Percentiles rank a stretch among this genome's conserved stretches.
Evolutionary conservation across 345 rosid genomes (phyloP).

Genomic region (Geranium brycei): DNA sequence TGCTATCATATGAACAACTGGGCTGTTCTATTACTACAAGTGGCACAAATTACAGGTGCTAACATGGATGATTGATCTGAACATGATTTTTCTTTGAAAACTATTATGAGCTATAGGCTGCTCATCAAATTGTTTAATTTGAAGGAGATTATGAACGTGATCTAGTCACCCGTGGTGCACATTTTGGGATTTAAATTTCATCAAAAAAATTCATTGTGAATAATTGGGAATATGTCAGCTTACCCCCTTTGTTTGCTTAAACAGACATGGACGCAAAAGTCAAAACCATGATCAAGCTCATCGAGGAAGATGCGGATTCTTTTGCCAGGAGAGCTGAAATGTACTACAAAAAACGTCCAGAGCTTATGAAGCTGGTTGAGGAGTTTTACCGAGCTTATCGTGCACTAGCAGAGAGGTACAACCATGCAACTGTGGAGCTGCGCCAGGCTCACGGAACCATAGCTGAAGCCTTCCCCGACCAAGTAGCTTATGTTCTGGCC

Average conservation of each 20-base stretch:
- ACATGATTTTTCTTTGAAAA: too few species aligned
- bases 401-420: constrained; percentile 90
- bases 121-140: too few species aligned
- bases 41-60: too few species aligned
- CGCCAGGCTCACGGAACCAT: constrained; percentile 84
- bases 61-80: not conserved
- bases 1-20: too few species aligned
- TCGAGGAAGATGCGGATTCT: constrained; percentile 98
- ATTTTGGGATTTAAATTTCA: too few species aligned
- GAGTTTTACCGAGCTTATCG: constrained; percentile 97
- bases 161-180: too few species aligned
- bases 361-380: constrained; percentile 91
- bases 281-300: constrained; percentile 84
- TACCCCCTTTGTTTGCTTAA: constrained; percentile 6
- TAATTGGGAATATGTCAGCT: too few species aligned
- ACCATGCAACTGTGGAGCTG: constrained; percentile 84
- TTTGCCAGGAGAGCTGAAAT: constrained; percentile 99
- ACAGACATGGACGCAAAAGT: constrained; percentile 93
- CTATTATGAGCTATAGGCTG: too few species aligned
- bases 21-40: too few species aligned
- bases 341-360: constrained; percentile 97
- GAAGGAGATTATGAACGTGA: too few species aligned
- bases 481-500: constrained; percentile 39
- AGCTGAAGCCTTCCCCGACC: constrained; percentile 87
- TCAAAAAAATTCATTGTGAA: too few species aligned